phyloP scores from a whole-genome alignment of 176 grass and related monocot genomes.

The Hyparrhenia diplandra region DNA sequence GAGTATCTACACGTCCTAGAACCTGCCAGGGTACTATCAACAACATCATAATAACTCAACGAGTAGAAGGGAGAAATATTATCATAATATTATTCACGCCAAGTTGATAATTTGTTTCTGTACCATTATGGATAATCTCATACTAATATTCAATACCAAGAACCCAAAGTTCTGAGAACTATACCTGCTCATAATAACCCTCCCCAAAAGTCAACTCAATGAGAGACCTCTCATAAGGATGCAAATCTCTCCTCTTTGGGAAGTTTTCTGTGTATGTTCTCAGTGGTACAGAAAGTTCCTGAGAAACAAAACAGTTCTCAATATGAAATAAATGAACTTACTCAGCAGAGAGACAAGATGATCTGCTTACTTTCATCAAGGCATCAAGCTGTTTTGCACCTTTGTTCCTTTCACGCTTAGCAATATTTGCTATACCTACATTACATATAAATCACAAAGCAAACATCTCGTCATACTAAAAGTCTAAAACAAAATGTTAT shows the following conservation, averaged over 20 bases:
- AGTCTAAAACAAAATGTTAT: conserved; percentile 9
- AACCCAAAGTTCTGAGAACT: background rate
- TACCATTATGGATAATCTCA: background rate
- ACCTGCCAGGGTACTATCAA: conserved; percentile 45
- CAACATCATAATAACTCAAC: conserved; percentile 34
- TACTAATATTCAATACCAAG: background rate
- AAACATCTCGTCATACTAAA: background rate
- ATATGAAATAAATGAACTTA: conserved; percentile 1
- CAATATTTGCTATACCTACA: conserved; percentile 91
- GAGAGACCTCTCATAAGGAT: conserved; percentile 95
- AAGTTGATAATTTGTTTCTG: conserved; percentile 11
- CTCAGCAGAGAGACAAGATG: background rate
- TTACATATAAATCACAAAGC: conserved; percentile 4
- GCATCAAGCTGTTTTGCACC: conserved; percentile 97
- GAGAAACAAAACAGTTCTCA: conserved; percentile 1
- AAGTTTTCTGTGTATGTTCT: conserved; percentile 77
- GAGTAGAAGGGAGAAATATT: conserved; percentile 12
- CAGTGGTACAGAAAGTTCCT: conserved; percentile 93
- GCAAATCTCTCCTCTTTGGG: conserved; percentile 69
- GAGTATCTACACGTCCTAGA: conserved; percentile 79
- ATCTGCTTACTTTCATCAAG: conserved; percentile 80
- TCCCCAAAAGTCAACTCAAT: conserved; percentile 96
- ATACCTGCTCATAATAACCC: conserved; percentile 89
- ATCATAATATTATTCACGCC: conserved; percentile 4
- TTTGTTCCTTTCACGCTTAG: conserved; percentile 92